These are phyloP conservation scores for Candida piceae DNA, from an alignment of 805 yeast genomes.

Conservation along the genomic window DNA sequence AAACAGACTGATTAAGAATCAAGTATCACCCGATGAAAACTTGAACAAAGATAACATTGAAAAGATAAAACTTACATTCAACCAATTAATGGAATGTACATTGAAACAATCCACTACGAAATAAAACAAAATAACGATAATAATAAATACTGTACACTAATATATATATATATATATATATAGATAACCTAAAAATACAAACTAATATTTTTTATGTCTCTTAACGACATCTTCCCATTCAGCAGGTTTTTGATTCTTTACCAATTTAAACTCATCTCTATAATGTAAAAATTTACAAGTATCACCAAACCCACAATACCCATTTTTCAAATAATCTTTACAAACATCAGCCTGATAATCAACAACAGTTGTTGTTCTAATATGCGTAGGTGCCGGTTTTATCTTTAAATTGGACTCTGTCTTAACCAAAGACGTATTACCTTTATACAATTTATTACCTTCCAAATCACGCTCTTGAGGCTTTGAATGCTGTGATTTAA, in stretches of 20 bases:
- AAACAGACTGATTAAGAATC: slow-evolving; percentile 9
- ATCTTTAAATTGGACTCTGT: slow-evolving; percentile 10
- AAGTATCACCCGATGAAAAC: neutral
- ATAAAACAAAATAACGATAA: no score
- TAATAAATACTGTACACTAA: no score
- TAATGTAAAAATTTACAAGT: slow-evolving; percentile 92
- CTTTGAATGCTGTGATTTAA: neutral
- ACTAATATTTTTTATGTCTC: slow-evolving; percentile 20
- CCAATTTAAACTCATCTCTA: slow-evolving; percentile 74
- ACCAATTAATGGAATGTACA: slow-evolving; percentile 7
- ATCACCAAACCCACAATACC: slow-evolving; percentile 96
- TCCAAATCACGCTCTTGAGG: slow-evolving; percentile 15
- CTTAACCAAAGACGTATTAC: slow-evolving; percentile 13
- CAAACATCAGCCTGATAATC: slow-evolving; percentile 95
- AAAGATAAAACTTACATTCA: slow-evolving; percentile 6
- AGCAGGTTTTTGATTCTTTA: slow-evolving; percentile 26
- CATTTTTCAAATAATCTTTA: slow-evolving; percentile 85
- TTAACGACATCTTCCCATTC: slow-evolving; percentile 61
- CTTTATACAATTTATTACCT: slow-evolving; percentile 27
- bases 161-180: no score
- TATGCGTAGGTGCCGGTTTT: slow-evolving; percentile 35
- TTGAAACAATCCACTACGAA: neutral
- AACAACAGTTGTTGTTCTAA: slow-evolving; percentile 61
- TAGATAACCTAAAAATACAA: no score
- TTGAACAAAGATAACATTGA: neutral